Percentiles rank a stretch among this genome's conserved stretches.
phyloP scores from a whole-genome alignment of 2,329 filamentous ascomycete genomes.

The Coniochaeta sp. region DNA sequence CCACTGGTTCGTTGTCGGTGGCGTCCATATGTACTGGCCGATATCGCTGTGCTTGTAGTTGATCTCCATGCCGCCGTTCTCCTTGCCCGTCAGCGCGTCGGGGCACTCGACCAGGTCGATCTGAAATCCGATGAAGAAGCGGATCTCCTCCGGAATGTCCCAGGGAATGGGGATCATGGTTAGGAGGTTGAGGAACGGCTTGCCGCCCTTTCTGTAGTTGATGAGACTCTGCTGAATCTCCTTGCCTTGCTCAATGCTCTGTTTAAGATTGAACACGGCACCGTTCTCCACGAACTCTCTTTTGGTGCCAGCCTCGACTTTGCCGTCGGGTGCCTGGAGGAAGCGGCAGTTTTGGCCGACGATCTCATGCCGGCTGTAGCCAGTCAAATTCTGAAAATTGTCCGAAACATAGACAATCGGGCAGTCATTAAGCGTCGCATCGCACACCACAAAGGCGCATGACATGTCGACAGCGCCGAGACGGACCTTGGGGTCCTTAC shows the following conservation, averaged over 20 bases:
- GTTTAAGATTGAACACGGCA: slow-evolving; percentile 76
- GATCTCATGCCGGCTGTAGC: slow-evolving; percentile 86
- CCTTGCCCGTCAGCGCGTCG: slow-evolving; percentile 64
- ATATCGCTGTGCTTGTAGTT: slow-evolving; percentile 84
- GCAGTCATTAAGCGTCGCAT: slow-evolving; percentile 81
- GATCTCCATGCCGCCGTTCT: slow-evolving; percentile 69
- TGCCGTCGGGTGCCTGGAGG: slow-evolving; percentile 81
- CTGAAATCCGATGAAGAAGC: slow-evolving; percentile 91
- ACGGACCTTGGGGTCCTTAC: slow-evolving; percentile 78
- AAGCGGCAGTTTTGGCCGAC: slow-evolving; percentile 90
- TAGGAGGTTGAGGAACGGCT: slow-evolving; percentile 88
- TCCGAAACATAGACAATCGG: slow-evolving; percentile 95
- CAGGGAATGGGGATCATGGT: slow-evolving; percentile 94
- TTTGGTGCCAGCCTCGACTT: slow-evolving; percentile 69
- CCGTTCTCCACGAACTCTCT: slow-evolving; percentile 86
- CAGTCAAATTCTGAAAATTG: slow-evolving; percentile 88
- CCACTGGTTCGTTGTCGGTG: slow-evolving; percentile 54
- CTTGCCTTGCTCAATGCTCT: slow-evolving; percentile 63
- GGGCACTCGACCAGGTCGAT: slow-evolving; percentile 92
- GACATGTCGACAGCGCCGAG: slow-evolving; percentile 92
- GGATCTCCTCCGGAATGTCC: slow-evolving; percentile 66
- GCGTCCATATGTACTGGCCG: slow-evolving; percentile 78
- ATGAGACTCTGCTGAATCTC: slow-evolving; percentile 92
- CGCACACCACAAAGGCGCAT: slow-evolving; percentile 92
- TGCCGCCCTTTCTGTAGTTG: slow-evolving; percentile 91